Base-by-base conservation (phyloP, 2,329 filamentous ascomycete genomes). In the Fusarium subglutinans region DNA sequence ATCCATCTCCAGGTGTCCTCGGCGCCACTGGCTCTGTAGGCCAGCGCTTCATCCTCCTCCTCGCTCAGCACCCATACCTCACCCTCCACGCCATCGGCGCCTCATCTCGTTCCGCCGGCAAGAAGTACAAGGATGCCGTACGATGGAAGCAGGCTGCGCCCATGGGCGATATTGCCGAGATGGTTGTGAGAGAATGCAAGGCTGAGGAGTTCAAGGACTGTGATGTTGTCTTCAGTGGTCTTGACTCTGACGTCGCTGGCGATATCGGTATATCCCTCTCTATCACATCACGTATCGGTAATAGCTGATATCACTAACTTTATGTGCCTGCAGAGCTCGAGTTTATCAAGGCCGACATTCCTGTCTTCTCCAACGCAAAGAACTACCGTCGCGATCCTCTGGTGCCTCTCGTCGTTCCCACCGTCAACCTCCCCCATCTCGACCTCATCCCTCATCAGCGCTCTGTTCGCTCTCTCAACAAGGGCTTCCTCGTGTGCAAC, bases 281-380 rank as follows among this genome's bases (percentile, higher is more conserved):
- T 41, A 35, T 44, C 24, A 14, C 24, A 35, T 44, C 24, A 14
- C 24, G 15, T 3, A 30, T 38, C 47, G n/a, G 40, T 24, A 41
- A 33, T 30, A 13, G 13, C 10, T 45, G n/a, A 28, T 14, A 22
- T 18, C 10, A 50, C 70, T 77, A 30, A 75, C 56, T 63, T 30
- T 22, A 20, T 48, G 40, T 45, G 24, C 24, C 10, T 12, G 13
- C 78, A 95, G 95, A 98, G 84, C 94, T 94, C 89, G 93, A 93
- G 77, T 98, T 98, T 83, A 89, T 97, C 80, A 93, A 92, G 81
- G 92, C 94, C 70, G 92, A 98, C 80, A 90, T 98, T 58, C 91
- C 94, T 79, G 93, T 98, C 82, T 98, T 99, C 87, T 98, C 95
- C 79, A 99, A 98, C 83, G 95, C 96, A 58, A 98, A 98, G 85